These are phyloP conservation scores for Solanum raphanifolium DNA, from an alignment of 257 asterid species.

Conservation along the genomic window DNA sequence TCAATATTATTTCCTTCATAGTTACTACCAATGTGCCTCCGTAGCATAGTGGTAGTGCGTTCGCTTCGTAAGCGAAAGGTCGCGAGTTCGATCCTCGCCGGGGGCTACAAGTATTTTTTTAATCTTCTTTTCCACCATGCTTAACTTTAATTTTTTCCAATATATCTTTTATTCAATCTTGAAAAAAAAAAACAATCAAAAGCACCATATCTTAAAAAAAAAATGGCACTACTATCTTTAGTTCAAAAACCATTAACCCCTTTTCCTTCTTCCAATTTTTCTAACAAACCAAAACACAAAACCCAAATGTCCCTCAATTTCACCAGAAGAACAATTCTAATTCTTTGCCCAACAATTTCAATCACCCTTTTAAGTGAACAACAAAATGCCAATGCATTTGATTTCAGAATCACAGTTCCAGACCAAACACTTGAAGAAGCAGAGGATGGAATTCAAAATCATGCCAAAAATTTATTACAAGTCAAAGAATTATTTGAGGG, in stretches of 20 bases:
- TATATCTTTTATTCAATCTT: not conserved
- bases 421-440: slow-evolving; percentile 66
- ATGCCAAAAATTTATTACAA: slow-evolving; percentile 25
- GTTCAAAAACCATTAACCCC: slow-evolving; percentile 7
- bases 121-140: no score
- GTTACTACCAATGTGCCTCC: slow-evolving; percentile 6
- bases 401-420: slow-evolving; percentile 50
- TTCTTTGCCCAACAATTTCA: slow-evolving; percentile 1
- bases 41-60: slow-evolving; percentile 99
- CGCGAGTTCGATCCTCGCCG: slow-evolving; percentile 99
- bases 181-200: not conserved
- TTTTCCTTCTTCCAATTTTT: not conserved
- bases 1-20: not conserved
- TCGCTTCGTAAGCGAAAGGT: slow-evolving; percentile 99
- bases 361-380: not conserved
- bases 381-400: slow-evolving; percentile 26
- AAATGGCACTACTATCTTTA: slow-evolving; percentile 10
- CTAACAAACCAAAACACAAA: slow-evolving; percentile 6
- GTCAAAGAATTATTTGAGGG: slow-evolving; percentile 37
- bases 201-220: not conserved
- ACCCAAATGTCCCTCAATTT: slow-evolving; percentile 1
- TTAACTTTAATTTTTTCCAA: not conserved
- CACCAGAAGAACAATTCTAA: slow-evolving; percentile 23
- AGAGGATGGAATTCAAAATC: slow-evolving; percentile 24
- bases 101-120: slow-evolving; percentile 25